These are phyloP conservation scores for Globisporangium lucens DNA, from an alignment of 352 stramenopile genomes.

Conservation along the genomic window DNA sequence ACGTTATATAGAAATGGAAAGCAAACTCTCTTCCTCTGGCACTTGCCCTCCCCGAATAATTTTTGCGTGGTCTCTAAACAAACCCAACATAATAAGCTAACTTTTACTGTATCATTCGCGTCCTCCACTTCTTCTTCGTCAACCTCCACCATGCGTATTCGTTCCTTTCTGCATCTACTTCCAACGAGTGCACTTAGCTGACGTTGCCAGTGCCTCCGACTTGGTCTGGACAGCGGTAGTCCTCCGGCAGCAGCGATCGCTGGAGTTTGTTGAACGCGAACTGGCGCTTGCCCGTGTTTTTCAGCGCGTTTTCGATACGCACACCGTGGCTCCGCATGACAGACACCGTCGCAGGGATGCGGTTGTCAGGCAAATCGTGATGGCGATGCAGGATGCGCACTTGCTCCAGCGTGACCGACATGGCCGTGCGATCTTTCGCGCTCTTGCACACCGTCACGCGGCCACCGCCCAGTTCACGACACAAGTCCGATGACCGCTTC, in stretches of 20 bases:
- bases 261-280: slow-evolving; percentile 90
- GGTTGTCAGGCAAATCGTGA: slow-evolving; percentile 72
- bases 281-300: slow-evolving; percentile 87
- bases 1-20: slow-evolving; percentile 12
- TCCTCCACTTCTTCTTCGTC: slow-evolving; percentile 1
- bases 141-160: background rate
- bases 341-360: slow-evolving; percentile 75
- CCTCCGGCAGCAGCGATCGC: slow-evolving; percentile 79
- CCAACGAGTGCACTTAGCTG: slow-evolving; percentile 36
- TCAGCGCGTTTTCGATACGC: slow-evolving; percentile 86
- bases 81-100: slow-evolving; percentile 12
- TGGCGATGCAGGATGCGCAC: slow-evolving; percentile 83
- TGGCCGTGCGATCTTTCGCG: slow-evolving; percentile 97
- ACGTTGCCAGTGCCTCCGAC: slow-evolving; percentile 83
- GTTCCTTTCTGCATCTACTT: background rate
- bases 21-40: background rate
- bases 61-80: slow-evolving; percentile 8
- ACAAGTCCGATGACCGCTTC: slow-evolving; percentile 76
- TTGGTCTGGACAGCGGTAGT: slow-evolving; percentile 84
- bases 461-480: slow-evolving; percentile 85
- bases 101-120: slow-evolving; percentile 9
- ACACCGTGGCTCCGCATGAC: slow-evolving; percentile 87
- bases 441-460: slow-evolving; percentile 96
- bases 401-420: slow-evolving; percentile 97
- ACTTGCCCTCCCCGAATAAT: background rate